Base-by-base conservation (phyloP, 371 early-diverging fungal genomes). In the Rhizopus arrhizus region DNA sequence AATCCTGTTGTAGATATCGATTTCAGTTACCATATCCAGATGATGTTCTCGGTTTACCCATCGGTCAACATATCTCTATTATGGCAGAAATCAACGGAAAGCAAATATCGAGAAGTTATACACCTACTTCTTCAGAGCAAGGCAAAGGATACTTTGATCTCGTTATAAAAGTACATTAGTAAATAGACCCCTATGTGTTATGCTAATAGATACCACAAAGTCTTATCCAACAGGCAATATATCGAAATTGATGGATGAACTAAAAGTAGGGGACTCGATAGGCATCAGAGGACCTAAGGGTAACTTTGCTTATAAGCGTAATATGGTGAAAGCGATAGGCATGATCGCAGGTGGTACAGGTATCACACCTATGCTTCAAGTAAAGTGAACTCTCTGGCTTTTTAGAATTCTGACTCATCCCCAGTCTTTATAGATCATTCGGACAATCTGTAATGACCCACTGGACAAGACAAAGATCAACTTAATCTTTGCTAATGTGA, bases 261-360 rank as follows among this genome's bases (percentile, higher is more conserved):
- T 97, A 63, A 61, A 79, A 56, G 69, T 96, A n/a, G 95, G 95
- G 31, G 93, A 96, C 55, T 68, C 75, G n/a, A 81, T 96, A 48
- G 78, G 83, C 45, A 89, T 94, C 15, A 85, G 89, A 61, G 97
- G 97, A 4, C 97, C 97, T 28, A 95, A 93, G 75, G 97, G 97
- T 12, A 82, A 86, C 40, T 96, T 96, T 80, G 83, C 70, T 59
- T 96, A 96, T 81, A 78, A 73, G n/a, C 85, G 92, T 46, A 95
- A 95, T 73, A 84, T 93, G 84, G 83, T 85, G 49, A 77, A 84
- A 34, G 80, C 80, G 9, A 75, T 98, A 34, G 94, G 94, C 48
- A 97, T 99, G 97, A 88, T 98, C 65, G 92, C 94, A 45, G 96
- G 95, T 46, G 93, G 92, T 56, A 90, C 94, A 36, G 95, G 97